Conservation (phyloP, 768 basidiomycete species). For the Clavaria fumosa region DNA sequence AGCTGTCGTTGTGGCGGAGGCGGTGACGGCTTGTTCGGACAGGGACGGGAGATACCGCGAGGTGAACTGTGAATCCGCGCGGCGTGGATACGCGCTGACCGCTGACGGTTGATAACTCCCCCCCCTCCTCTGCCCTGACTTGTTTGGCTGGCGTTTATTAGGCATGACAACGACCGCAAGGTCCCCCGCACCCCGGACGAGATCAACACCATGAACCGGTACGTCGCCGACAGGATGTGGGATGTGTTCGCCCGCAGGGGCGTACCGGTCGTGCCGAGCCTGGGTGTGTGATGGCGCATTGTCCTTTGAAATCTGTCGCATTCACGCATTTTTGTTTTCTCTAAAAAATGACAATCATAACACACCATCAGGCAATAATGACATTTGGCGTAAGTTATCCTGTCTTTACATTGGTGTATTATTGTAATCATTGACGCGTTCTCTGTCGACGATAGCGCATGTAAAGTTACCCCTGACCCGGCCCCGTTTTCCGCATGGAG, state of each 20-base stretch:
- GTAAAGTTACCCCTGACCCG: conserved; percentile 22
- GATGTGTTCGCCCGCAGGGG: conserved; percentile 52
- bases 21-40: conserved; percentile 4
- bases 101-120: neutral
- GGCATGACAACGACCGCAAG: conserved; percentile 74
- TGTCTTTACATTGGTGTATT: conserved; percentile 1
- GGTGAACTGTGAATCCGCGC: no score
- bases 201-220: conserved; percentile 62
- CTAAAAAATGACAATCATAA: no score
- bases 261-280: conserved; percentile 67
- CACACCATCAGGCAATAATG: conserved; percentile 68
- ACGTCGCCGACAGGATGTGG: conserved; percentile 53
- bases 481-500: no score
- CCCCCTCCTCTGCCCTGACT: conserved; percentile 2
- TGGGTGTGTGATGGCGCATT: conserved; percentile 32
- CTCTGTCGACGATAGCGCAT: conserved; percentile 31
- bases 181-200: conserved; percentile 70
- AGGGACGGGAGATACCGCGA: conserved; percentile 73
- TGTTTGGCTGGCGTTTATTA: conserved; percentile 31
- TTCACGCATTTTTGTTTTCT: conserved; percentile 2
- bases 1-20: conserved; percentile 1
- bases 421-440: conserved; percentile 6
- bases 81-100: no score
- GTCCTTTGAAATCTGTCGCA: neutral
- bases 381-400: conserved; percentile 63